Evolutionary conservation across 495 filamentous ascomycete species (phyloP).

Genomic region (Aspergillus indologenus): DNA sequence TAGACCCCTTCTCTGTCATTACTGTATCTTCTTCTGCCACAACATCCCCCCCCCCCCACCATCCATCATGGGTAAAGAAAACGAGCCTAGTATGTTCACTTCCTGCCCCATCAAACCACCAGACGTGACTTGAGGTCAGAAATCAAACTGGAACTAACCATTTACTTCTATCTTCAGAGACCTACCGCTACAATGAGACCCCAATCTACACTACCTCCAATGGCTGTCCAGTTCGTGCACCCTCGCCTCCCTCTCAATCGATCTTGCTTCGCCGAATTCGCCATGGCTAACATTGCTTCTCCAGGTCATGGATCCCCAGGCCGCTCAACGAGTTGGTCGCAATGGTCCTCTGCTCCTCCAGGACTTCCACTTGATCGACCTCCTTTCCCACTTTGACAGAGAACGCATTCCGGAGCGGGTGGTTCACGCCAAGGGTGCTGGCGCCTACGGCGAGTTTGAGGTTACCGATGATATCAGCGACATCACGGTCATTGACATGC

Average conservation of each 20-base stretch:
- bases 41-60: constrained; percentile 7
- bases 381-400: constrained; percentile 67
- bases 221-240: constrained; percentile 45
- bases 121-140: neutral
- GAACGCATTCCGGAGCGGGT: constrained; percentile 70
- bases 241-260: neutral
- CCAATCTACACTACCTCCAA: constrained; percentile 62
- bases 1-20: neutral
- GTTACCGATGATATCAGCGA: constrained; percentile 64
- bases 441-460: constrained; percentile 74
- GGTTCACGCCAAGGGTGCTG: constrained; percentile 78
- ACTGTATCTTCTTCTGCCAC: neutral
- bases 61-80: constrained; percentile 36
- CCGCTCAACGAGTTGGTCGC: constrained; percentile 57
- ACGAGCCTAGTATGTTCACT: constrained; percentile 30
- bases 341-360: constrained; percentile 62
- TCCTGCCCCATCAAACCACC: neutral
- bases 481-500: constrained; percentile 51
- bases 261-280: neutral
- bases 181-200: constrained; percentile 55
- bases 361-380: constrained; percentile 62
- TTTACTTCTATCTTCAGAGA: constrained; percentile 22
- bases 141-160: neutral
- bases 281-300: constrained; percentile 2
- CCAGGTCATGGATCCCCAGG: constrained; percentile 54